Evolutionary conservation across 1,284 basidiomycete species (phyloP), one percentile per base, ranked within the genome.

Genomic region (Rhizoctonia solani): DNA sequence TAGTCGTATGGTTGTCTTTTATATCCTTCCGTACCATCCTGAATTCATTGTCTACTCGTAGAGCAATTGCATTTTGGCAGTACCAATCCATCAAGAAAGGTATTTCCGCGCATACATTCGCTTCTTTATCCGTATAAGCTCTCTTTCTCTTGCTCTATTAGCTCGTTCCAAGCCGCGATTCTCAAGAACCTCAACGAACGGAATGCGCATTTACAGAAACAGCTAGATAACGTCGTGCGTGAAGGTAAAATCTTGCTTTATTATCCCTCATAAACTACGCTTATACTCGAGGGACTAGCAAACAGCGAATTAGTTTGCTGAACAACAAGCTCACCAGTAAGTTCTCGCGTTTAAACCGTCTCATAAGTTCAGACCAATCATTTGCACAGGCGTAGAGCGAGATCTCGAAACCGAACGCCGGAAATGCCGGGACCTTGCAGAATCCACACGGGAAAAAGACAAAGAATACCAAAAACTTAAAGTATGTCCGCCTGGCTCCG

Each of bases 391-490:
- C 59, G 75, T 90, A 44, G 87, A 90, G 74, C 85, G 85, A 30
- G 92, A 93, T 71, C 80, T 93, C 44, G 91, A 92, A 72, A 71
- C 87, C 21, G 91, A 93, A 76, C 82, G 87, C 16, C 82, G 89
- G 16, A 90, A 87, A 73, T 80, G 83, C 21, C 82, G 85, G 13
- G 89, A 91, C 30, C 73, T 89, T 19, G 89, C 91, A 73, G 90
- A 93, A 42, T 78, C 83, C 1, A 81, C 87, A 4, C 83, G 85
- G 72, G 89, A 91, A 72, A 83, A 87, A 72, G 90, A 92, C 71
- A 92, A 89, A 72, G 92, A 93, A 72, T 93, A 93, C 73, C 87
- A 89, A 68, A 93, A 91, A 74, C 83, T 93, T 56, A 92, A 92
- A 81, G 91, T 85, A 50, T 29, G 73, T 69, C 52, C 41, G n/a